Percentiles rank a stretch among this genome's conserved stretches.
Evolutionary conservation across 208 protist species (phyloP).

Genomic region (Phytomonas serpens): DNA sequence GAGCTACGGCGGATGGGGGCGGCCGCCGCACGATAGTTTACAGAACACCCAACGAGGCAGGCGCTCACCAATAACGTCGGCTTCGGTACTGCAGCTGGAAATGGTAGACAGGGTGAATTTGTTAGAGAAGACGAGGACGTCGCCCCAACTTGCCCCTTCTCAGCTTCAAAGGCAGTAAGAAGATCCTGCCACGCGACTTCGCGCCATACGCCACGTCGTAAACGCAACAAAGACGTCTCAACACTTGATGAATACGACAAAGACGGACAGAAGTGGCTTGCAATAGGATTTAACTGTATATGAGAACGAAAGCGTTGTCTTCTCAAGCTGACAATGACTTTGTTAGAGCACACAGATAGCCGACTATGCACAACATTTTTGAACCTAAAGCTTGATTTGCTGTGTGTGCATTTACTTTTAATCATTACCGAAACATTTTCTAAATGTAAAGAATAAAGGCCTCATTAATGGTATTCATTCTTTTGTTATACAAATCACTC

Average conservation of each 20-base stretch:
- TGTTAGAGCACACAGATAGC: background rate
- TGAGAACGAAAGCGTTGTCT: background rate
- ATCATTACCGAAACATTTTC: background rate
- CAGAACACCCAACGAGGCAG: constrained; percentile 49
- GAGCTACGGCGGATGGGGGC: constrained; percentile 5
- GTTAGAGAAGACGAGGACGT: background rate
- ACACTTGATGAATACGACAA: background rate
- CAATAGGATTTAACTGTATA: background rate
- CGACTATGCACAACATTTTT: background rate
- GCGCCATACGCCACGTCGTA: background rate
- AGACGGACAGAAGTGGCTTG: background rate
- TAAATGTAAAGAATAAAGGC: background rate
- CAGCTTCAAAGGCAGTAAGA: background rate
- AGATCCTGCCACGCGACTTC: background rate
- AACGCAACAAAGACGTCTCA: background rate
- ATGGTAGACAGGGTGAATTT: background rate
- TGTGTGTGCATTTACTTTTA: background rate
- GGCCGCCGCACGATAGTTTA: constrained; percentile 36
- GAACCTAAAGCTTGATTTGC: background rate
- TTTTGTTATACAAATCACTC: background rate
- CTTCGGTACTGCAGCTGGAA: too few relatives aligned
- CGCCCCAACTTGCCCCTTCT: background rate
- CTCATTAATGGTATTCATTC: background rate
- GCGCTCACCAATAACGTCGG: constrained; percentile 58
- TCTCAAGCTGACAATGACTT: background rate